Conservation (phyloP, 2,329 filamentous ascomycete species). For the Trichoderma cornu-damae region DNA sequence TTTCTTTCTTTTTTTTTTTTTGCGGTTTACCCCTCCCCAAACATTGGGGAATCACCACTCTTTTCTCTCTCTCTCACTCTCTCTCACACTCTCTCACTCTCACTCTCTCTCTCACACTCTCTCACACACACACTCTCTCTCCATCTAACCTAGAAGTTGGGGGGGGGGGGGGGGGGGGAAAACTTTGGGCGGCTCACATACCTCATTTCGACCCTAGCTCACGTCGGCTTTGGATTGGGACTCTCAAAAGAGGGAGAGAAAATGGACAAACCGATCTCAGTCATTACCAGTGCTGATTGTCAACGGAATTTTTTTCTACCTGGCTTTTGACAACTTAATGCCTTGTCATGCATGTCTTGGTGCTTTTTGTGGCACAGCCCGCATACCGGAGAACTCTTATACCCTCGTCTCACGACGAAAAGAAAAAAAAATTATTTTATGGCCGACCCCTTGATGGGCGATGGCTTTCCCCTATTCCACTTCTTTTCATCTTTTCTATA, state of each 20-base stretch:
- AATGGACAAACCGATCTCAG: neutral
- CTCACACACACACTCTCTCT: too few species aligned
- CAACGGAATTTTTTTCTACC: neutral
- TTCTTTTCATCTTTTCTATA: constrained; percentile 6
- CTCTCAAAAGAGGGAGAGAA: neutral
- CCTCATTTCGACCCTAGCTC: constrained; percentile 8
- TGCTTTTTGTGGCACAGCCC: constrained; percentile 9
- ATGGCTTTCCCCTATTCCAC: constrained; percentile 2
- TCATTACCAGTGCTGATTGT: neutral
- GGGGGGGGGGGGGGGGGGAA: too few species aligned
- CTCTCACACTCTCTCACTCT: too few species aligned
- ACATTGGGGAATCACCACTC: neutral
- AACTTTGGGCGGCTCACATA: neutral
- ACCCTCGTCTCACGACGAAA: constrained; percentile 18
- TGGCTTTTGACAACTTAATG: constrained; percentile 4
- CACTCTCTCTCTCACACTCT: too few species aligned
- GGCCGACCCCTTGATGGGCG: neutral
- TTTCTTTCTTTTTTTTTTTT: constrained; percentile 14
- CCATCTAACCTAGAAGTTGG: constrained; percentile 1
- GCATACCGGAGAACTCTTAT: constrained; percentile 10
- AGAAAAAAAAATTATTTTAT: too few species aligned
- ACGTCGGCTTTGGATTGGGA: constrained; percentile 3
- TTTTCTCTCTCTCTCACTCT: neutral
- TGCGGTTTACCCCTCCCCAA: neutral
- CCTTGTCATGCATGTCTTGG: constrained; percentile 2